phyloP scores from a whole-genome alignment of 176 grass and related monocot genomes.

The Oryza punctata region DNA sequence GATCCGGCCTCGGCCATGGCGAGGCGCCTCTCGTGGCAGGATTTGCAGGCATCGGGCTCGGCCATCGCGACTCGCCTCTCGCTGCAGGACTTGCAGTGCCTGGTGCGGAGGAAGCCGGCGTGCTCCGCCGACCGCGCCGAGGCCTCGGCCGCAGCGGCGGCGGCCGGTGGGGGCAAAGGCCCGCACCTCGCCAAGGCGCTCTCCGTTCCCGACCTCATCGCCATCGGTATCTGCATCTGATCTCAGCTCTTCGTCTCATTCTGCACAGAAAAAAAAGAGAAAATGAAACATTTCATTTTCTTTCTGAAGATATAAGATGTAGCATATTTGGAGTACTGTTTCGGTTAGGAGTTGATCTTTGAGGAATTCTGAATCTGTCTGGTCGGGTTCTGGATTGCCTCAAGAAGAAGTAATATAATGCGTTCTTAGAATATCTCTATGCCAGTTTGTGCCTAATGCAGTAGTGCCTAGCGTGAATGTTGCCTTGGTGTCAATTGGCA shows the following conservation, averaged over 20 bases:
- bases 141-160: background rate
- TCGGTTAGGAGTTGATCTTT: background rate
- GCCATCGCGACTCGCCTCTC: conserved; percentile 12
- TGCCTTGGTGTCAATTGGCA: background rate
- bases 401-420: background rate
- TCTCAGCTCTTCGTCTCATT: background rate
- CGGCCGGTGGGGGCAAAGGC: background rate
- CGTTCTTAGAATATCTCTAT: background rate
- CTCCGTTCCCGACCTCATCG: conserved; percentile 64
- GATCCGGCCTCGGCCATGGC: background rate
- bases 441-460: background rate
- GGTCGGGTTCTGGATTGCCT: background rate
- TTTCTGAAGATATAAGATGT: too few relatives aligned
- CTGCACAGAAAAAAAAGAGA: background rate
- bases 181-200: conserved; percentile 57
- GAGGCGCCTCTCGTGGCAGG: background rate
- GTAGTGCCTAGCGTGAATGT: background rate
- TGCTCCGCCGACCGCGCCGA: background rate
- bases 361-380: background rate
- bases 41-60: background rate
- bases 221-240: conserved; percentile 47
- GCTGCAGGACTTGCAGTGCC: conserved; percentile 36
- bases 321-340: background rate
- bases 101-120: conserved; percentile 54
- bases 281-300: too few relatives aligned